Base-by-base conservation (phyloP, 163 green algal genomes). In the Trebouxiophyceae sp. region DNA sequence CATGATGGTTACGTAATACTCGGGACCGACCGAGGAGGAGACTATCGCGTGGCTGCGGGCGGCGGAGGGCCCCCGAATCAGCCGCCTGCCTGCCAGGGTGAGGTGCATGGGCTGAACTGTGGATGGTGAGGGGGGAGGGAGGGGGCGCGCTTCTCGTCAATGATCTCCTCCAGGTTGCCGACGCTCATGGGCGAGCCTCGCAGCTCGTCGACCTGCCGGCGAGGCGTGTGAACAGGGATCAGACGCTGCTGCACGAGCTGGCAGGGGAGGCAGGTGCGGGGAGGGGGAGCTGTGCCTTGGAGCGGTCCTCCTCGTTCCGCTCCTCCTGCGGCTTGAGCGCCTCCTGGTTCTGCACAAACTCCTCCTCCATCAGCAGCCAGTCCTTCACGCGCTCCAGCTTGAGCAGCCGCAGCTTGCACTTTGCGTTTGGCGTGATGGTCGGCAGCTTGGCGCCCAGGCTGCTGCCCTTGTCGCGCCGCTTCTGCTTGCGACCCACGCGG, bases 331-430 rank as follows among this genome's bases (percentile, higher is more conserved):
- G 93, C 76, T 96, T 95, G 22, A 96, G 72, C 47, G 84, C 78
- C 79, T 99, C 91, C 75, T 98, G 85, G 66, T 92, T 92, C 66
- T 70, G 82, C 32, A 97, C 91, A 74, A 91, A 97, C 76, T 97
- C 92, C 78, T 97, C 88, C 79, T 99, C 95, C 92, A 99, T 97
- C 12, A 99, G 78, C 34, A 99, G 80, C 81, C 95, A 99, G 72
- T 99, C 95, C 76, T 98, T 96, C 26, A 97, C 79, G 19, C 93
- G 86, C 77, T 97, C 92, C 33, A 98, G 84, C 79, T 99, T 99
- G 0, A 99, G 79, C 63, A 97, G 74, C 8, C 92, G 81, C 47
- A 99, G 84, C 67, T 97, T 97, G 85, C 95, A 99, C 67, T 93
- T 93, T 3, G 91, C 86, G 31, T 79, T 93, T 27, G 94, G 94